Evolutionary conservation across 768 basidiomycete species (phyloP).

Genomic region (Boletellus sp.): DNA sequence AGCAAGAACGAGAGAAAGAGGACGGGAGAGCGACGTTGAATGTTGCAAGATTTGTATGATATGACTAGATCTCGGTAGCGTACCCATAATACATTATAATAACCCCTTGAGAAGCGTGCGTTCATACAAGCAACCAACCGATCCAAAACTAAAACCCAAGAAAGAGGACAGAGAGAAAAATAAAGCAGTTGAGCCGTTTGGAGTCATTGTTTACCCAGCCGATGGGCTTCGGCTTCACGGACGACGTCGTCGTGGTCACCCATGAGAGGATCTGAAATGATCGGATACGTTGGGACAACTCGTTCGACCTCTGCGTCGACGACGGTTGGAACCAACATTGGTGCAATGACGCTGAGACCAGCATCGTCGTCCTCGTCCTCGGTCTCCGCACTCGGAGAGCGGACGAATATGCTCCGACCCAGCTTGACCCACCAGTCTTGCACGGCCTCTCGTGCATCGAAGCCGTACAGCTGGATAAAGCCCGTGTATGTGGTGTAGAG

Average conservation of each 20-base stretch:
- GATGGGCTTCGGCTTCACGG: slow-evolving; percentile 6
- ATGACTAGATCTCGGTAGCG: too few relatives aligned
- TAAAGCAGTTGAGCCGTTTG: background rate
- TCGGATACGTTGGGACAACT: background rate
- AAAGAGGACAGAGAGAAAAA: too few relatives aligned
- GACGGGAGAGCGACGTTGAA: too few relatives aligned
- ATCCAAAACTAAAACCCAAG: too few relatives aligned
- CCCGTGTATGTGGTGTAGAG: slow-evolving; percentile 47
- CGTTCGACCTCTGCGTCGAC: slow-evolving; percentile 15
- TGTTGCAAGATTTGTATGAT: too few relatives aligned
- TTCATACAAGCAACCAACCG: too few relatives aligned
- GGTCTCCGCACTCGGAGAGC: background rate
- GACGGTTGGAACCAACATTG: background rate
- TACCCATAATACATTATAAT: background rate
- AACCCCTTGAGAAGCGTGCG: too few relatives aligned
- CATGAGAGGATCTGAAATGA: slow-evolving; percentile 12
- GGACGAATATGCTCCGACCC: slow-evolving; percentile 29
- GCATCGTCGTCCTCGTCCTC: background rate
- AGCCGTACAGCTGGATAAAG: slow-evolving; percentile 45
- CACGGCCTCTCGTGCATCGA: slow-evolving; percentile 50
- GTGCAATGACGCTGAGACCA: background rate
- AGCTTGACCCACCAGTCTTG: slow-evolving; percentile 63
- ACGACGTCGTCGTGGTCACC: slow-evolving; percentile 12
- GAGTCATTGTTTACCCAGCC: background rate
- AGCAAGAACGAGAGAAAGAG: background rate